Conservation (phyloP, 306 rosid genomes). For the Mucuna pruriens region DNA sequence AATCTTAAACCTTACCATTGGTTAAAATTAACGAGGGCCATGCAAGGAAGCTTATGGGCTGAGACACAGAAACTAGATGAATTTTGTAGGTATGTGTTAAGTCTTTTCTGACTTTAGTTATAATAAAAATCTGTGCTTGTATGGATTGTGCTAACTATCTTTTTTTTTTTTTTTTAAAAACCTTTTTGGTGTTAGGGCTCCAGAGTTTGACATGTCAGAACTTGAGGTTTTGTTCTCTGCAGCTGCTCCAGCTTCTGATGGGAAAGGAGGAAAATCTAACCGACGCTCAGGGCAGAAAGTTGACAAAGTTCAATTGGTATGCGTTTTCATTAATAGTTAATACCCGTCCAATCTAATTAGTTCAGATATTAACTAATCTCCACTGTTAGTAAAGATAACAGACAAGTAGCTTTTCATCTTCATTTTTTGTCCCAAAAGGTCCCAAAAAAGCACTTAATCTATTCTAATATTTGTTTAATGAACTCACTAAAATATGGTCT, state of each 20-base stretch:
- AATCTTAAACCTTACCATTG: conserved; percentile 97
- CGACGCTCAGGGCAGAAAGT: conserved; percentile 60
- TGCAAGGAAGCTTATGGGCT: conserved; percentile 99
- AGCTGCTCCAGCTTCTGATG: conserved; percentile 64
- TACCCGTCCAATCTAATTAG: background rate
- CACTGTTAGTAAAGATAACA: background rate
- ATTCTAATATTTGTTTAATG: background rate
- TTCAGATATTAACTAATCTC: conserved; percentile 27
- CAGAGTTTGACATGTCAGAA: conserved; percentile 97
- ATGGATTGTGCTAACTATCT: conserved; percentile 16
- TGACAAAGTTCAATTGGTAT: conserved; percentile 95
- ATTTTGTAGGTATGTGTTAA: conserved; percentile 67
- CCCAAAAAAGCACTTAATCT: background rate
- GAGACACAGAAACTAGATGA: conserved; percentile 87
- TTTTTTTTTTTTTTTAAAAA: background rate
- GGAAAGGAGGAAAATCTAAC: conserved; percentile 58
- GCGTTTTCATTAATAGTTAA: conserved; percentile 19
- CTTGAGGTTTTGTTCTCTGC: conserved; percentile 93
- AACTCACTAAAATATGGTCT: conserved; percentile 6
- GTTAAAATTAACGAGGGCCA: conserved; percentile 91
- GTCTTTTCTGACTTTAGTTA: conserved; percentile 32
- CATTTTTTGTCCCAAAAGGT: background rate
- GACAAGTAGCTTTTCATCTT: conserved; percentile 15
- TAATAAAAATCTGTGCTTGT: conserved; percentile 32
- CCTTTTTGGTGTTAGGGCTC: conserved; percentile 70